These are phyloP conservation scores for Amylocystis lapponica DNA, from an alignment of 768 basidiomycete genomes.

Conservation along the genomic window DNA sequence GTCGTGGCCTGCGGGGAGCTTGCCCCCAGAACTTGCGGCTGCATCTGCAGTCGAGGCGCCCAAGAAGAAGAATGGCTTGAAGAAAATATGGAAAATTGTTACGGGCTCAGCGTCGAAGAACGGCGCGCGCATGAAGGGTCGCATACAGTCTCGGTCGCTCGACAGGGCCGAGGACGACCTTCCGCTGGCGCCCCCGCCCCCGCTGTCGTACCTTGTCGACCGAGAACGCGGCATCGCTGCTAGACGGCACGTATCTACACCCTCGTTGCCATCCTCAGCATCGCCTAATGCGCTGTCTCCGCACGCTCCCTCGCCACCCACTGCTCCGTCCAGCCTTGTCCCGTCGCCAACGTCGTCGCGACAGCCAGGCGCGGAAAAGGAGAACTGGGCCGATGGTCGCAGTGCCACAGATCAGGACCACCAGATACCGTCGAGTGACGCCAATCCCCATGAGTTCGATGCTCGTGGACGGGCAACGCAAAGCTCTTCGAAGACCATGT, in stretches of 20 bases:
- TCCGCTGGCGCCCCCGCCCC: conserved; percentile 86
- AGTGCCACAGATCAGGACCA: conserved; percentile 42
- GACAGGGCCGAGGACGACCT: conserved; percentile 59
- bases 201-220: conserved; percentile 79
- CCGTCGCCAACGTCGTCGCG: conserved; percentile 76
- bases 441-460: conserved; percentile 10
- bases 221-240: conserved; percentile 40
- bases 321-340: conserved; percentile 67
- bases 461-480: conserved; percentile 20
- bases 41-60: conserved; percentile 5
- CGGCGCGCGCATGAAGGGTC: conserved; percentile 23
- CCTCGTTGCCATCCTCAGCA: conserved; percentile 56
- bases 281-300: conserved; percentile 53
- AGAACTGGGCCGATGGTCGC: conserved; percentile 36
- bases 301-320: conserved; percentile 66
- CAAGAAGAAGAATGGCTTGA: conserved; percentile 73
- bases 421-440: conserved; percentile 22
- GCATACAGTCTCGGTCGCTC: conserved; percentile 31
- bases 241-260: conserved; percentile 61
- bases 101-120: conserved; percentile 49
- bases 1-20: conserved; percentile 17
- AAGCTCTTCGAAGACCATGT: conserved; percentile 18
- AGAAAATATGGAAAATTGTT: conserved; percentile 78
- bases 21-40: conserved; percentile 7
- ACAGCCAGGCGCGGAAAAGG: conserved; percentile 51